phyloP scores from a whole-genome alignment of 768 basidiomycete genomes.

The Russula lepida region DNA sequence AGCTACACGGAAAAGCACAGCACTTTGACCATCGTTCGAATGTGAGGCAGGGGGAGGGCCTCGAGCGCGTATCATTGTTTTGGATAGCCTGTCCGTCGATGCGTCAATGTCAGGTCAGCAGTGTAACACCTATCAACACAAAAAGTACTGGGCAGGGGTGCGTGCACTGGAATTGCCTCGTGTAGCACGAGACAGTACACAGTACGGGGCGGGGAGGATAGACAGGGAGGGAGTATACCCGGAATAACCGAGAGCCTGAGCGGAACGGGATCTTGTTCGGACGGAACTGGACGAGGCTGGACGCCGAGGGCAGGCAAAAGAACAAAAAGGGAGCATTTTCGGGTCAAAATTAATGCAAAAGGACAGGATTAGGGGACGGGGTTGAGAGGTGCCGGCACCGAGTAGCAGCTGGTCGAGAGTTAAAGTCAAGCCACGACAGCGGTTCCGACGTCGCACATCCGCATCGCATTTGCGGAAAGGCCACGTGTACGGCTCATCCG shows the following conservation, averaged over 20 bases:
- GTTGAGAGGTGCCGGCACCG: background rate
- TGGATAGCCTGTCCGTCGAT: background rate
- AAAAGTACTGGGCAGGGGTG: background rate
- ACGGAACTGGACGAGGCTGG: background rate
- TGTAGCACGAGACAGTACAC: background rate
- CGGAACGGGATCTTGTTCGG: background rate
- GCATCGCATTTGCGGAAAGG: background rate
- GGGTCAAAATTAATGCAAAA: background rate
- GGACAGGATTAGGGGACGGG: background rate
- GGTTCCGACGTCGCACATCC: too few species aligned
- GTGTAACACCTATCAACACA: background rate
- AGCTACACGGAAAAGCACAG: constrained; percentile 8
- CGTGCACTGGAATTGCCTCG: background rate
- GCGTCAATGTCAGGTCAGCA: background rate
- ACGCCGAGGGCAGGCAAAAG: too few species aligned
- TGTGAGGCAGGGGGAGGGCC: background rate
- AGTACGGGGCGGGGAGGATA: background rate
- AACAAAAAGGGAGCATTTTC: background rate
- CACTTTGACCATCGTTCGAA: background rate
- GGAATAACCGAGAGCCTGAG: background rate
- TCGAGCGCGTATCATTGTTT: background rate
- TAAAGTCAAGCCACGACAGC: background rate
- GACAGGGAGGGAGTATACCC: background rate
- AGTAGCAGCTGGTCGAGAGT: background rate
- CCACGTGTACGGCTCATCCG: background rate